These are phyloP conservation scores for Plasmodium fragile DNA, from an alignment of 169 alveolate species.

Conservation along the genomic window DNA sequence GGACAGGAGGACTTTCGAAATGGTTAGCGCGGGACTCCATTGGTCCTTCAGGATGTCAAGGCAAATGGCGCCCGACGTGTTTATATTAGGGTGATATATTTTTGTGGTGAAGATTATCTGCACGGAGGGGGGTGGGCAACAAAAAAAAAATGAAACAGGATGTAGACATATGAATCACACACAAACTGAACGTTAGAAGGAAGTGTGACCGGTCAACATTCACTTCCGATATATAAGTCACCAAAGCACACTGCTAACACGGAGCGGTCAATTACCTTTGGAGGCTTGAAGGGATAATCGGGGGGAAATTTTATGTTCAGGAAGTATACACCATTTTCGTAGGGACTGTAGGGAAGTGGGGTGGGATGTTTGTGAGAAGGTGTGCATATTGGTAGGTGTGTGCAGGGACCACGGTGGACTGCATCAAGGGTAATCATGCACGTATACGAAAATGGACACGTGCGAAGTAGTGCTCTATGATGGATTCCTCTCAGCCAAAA, in stretches of 20 bases:
- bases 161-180: background rate
- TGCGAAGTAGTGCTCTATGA: background rate
- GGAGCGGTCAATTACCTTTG: conserved; percentile 89
- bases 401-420: background rate
- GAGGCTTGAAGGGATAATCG: conserved; percentile 99
- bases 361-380: background rate
- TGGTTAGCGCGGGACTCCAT: conserved; percentile 99
- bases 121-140: background rate
- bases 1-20: conserved; percentile 97
- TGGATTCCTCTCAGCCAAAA: background rate
- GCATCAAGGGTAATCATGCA: background rate
- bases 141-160: background rate
- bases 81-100: conserved; percentile 98
- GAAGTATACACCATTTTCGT: conserved; percentile 98
- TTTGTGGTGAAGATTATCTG: conserved; percentile 96
- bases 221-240: background rate
- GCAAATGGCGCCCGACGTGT: conserved; percentile 98
- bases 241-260: background rate
- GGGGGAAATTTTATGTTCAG: conserved; percentile 98
- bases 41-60: conserved; percentile 98
- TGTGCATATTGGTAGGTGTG: conserved; percentile 30
- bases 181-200: background rate
- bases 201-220: background rate
- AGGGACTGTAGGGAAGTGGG: conserved; percentile 87
- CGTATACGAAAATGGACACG: background rate